Percentiles rank a stretch among this genome's conserved stretches.
Evolutionary conservation across 2,329 filamentous ascomycete genomes (phyloP).

Genomic region (Westerdykella ornata): DNA sequence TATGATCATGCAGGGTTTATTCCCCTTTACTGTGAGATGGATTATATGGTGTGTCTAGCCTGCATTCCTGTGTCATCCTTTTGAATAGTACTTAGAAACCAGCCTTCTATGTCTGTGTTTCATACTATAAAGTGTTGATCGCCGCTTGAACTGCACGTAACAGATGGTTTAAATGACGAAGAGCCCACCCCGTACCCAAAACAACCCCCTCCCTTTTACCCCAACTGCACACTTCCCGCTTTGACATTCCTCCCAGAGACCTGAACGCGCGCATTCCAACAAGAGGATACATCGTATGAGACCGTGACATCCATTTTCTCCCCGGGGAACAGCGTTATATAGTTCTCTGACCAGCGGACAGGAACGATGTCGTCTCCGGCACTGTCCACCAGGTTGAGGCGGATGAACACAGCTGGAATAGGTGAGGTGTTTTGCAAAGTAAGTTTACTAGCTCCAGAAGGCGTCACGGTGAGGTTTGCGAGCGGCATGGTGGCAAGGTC

Average conservation of each 20-base stretch:
- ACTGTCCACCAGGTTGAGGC: conserved; percentile 45
- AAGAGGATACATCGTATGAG: conserved; percentile 1
- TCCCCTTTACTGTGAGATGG: no score
- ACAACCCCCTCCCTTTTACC: neutral
- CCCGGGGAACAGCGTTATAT: conserved; percentile 54
- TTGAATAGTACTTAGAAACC: no score
- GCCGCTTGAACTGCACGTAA: no score
- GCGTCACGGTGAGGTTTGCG: conserved; percentile 6
- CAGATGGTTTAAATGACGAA: no score
- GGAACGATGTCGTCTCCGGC: conserved; percentile 45
- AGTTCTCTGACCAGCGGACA: conserved; percentile 57
- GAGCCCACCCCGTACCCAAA: no score
- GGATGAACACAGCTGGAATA: conserved; percentile 54
- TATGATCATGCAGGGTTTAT: no score
- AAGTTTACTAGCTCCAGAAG: conserved; percentile 23
- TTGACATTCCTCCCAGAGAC: conserved; percentile 5
- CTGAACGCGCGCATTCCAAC: neutral
- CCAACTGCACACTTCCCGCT: neutral
- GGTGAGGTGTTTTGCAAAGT: conserved; percentile 48
- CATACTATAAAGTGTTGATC: no score
- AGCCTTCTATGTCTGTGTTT: no score
- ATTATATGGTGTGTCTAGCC: no score
- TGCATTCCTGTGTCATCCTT: no score
- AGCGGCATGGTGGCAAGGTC: conserved; percentile 33
- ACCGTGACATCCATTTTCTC: conserved; percentile 42